phyloP scores from a whole-genome alignment of 2,329 filamentous ascomycete genomes.

The Microdochium paspali region DNA sequence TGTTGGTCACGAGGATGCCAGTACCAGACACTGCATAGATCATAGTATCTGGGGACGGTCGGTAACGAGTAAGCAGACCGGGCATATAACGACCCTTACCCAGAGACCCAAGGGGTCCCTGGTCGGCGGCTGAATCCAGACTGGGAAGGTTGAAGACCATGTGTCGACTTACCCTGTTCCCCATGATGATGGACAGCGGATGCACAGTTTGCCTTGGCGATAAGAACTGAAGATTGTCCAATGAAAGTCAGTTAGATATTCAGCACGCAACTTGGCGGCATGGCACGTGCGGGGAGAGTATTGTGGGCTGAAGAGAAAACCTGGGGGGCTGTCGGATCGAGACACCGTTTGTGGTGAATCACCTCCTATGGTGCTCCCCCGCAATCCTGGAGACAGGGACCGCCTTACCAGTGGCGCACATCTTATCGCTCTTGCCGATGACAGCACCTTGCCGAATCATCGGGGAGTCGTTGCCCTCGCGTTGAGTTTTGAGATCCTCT shows the following conservation, averaged over 20 bases:
- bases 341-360: slow-evolving; percentile 1
- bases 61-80: background rate
- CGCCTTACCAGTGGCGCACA: slow-evolving; percentile 55
- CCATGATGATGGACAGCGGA: slow-evolving; percentile 62
- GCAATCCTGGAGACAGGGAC: background rate
- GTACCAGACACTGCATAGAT: slow-evolving; percentile 55
- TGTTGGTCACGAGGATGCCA: slow-evolving; percentile 49
- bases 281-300: background rate
- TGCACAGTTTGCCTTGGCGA: slow-evolving; percentile 50
- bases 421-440: slow-evolving; percentile 50
- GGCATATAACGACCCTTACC: background rate
- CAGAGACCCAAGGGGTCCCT: background rate
- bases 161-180: slow-evolving; percentile 44
- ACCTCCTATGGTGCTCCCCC: background rate
- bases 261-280: background rate
- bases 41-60: slow-evolving; percentile 45
- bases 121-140: background rate
- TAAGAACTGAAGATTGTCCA: slow-evolving; percentile 36
- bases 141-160: background rate
- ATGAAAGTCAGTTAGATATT: slow-evolving; percentile 3
- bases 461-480: slow-evolving; percentile 14
- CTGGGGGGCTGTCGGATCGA: slow-evolving; percentile 1
- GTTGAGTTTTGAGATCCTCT: slow-evolving; percentile 30
- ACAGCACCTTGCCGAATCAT: slow-evolving; percentile 44
- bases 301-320: slow-evolving; percentile 2